Evolutionary conservation across 225 moss, liverwort and hornwort genomes (phyloP), one percentile per base, ranked within the genome.

Genomic region (Takakia lepidozioides): DNA sequence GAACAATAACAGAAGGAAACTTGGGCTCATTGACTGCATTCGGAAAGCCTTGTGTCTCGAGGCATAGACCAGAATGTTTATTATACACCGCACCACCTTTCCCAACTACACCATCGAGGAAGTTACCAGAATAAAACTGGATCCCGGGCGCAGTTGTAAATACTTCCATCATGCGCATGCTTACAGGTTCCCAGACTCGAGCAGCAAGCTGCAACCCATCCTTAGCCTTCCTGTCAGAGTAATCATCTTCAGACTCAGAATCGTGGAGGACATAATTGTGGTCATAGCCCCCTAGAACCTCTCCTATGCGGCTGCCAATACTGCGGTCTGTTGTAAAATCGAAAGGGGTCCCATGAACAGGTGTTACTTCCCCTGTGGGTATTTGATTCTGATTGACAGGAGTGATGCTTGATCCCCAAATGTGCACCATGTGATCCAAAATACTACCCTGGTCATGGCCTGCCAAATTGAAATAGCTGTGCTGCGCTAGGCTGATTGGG

Each of bases 1-100:
- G 73, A 5, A 85, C 65, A 3, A 91, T 32, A 0, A 91, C 54
- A 3, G 66, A 69, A 10, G 98, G 91, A 34, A 98, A 98, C 25
- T 52, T 52, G 0, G 71, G 56, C 54, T 87, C 74, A n/a, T 98
- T 98, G 42, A 98, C 80, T 0, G 91, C 73, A 29, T 91, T 80
- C 2, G 91, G 98, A 39, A 91, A 98, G 2, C 76, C 87, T 59
- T 91, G 98, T 0, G 91, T 87, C 63, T 91, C 91, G 1, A 98
- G 55, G 45, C 98, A 98, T 1, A 87, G 3, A 0, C 60, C 98
- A n/a, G 62, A 54, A 9, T 85, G 87, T 0, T 15, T 47, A 25
- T 50, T 52, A 24, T 98, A 98, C 20, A 53, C 8, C 27, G 75
- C 74, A 3, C 87, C 91, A 11, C 67, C 76, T 73, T 98, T 98